Evolutionary conservation across 345 rosid genomes (phyloP).

Genomic region (Kernera saxatilis): DNA sequence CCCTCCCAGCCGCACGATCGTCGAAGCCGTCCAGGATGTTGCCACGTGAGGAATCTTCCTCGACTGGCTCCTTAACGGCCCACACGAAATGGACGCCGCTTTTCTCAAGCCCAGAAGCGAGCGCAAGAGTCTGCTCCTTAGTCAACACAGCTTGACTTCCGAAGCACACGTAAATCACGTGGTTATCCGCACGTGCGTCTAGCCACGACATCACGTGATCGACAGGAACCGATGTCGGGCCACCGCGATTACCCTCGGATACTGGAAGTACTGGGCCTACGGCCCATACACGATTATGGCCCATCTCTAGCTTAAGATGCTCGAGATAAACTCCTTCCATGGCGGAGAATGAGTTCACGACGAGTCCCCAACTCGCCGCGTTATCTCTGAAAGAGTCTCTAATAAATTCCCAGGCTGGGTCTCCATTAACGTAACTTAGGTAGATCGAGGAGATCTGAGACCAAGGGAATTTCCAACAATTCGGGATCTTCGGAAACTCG

Average conservation of each 20-base stretch:
- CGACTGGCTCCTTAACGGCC: constrained; percentile 34
- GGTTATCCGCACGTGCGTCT: constrained; percentile 35
- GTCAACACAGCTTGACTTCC: constrained; percentile 58
- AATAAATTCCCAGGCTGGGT: constrained; percentile 34
- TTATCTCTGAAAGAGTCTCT: constrained; percentile 30
- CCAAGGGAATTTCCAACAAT: constrained; percentile 41
- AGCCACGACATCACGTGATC: constrained; percentile 48
- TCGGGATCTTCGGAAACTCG: constrained; percentile 34
- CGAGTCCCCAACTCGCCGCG: constrained; percentile 44
- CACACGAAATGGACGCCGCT: constrained; percentile 53
- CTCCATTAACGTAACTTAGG: constrained; percentile 26
- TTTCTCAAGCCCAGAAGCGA: constrained; percentile 43
- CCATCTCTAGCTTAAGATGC: constrained; percentile 34
- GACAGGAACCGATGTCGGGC: constrained; percentile 35
- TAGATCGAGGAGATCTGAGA: constrained; percentile 40
- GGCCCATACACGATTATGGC: constrained; percentile 39
- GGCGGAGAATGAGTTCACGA: constrained; percentile 40
- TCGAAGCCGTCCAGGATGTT: constrained; percentile 34
- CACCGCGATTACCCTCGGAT: constrained; percentile 35
- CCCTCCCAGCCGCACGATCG: constrained; percentile 46
- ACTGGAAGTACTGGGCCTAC: constrained; percentile 53
- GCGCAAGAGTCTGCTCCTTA: constrained; percentile 32
- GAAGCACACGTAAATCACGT: constrained; percentile 67
- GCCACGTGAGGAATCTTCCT: constrained; percentile 4
- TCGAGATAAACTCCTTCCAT: constrained; percentile 44